Conservation (phyloP, 441 rosid genomes). For the Flueggea neowawraea region DNA sequence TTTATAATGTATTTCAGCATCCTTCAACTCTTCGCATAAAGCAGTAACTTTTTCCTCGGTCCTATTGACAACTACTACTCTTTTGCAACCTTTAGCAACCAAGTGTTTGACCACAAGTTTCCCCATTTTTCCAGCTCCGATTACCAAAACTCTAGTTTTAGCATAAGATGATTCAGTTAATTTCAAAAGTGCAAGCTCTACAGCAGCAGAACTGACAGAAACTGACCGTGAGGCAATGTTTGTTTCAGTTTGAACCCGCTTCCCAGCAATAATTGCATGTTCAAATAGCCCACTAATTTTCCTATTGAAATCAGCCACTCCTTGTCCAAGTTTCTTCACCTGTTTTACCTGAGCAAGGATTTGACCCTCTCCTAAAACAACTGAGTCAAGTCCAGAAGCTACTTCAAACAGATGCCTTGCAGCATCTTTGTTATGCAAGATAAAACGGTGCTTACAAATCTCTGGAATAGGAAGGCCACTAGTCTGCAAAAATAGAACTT, state of each 20-base stretch:
- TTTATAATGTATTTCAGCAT: constrained; percentile 60
- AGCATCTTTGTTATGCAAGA: constrained; percentile 78
- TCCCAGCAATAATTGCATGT: constrained; percentile 87
- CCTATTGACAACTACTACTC: constrained; percentile 81
- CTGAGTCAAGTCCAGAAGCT: constrained; percentile 93
- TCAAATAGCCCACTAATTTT: constrained; percentile 85
- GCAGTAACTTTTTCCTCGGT: constrained; percentile 71
- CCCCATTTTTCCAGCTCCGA: constrained; percentile 99
- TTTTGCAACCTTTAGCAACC: constrained; percentile 87
- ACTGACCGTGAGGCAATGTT: constrained; percentile 91
- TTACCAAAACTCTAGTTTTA: constrained; percentile 69
- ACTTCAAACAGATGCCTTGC: constrained; percentile 91
- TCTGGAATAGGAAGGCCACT: constrained; percentile 89
- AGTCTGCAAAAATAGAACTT: constrained; percentile 41
- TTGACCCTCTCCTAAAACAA: constrained; percentile 95
- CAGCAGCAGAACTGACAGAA: constrained; percentile 95
- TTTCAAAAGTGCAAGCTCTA: constrained; percentile 86
- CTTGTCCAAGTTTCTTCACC: constrained; percentile 86
- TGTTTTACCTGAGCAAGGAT: constrained; percentile 98
- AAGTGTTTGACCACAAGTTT: constrained; percentile 93
- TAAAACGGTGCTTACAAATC: constrained; percentile 71
- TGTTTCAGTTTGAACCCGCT: constrained; percentile 89
- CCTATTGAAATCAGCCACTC: constrained; percentile 88
- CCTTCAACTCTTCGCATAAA: constrained; percentile 61
- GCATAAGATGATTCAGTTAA: constrained; percentile 57